phyloP scores from a whole-genome alignment of 2,329 filamentous ascomycete genomes.

The Diplodia corticola region DNA sequence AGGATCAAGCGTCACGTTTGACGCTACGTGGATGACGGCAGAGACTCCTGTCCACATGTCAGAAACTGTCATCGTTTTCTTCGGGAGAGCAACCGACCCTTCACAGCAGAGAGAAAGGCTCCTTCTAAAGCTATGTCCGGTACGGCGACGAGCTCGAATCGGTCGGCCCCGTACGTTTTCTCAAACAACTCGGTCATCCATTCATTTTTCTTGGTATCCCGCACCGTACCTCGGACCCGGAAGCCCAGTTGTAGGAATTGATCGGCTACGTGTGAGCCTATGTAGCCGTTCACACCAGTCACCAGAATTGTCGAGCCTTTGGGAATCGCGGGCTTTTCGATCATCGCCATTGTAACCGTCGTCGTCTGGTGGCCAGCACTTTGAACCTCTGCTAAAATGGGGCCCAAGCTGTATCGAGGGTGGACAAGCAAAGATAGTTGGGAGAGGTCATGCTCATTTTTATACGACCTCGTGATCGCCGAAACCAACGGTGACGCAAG shows the following conservation, averaged over 20 bases:
- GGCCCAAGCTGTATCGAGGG: no score
- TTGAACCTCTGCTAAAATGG: no score
- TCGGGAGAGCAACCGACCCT: constrained; percentile 25
- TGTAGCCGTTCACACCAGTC: constrained; percentile 39
- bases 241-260: constrained; percentile 35
- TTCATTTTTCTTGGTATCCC: constrained; percentile 30
- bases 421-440: background rate
- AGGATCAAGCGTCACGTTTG: constrained; percentile 40
- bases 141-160: constrained; percentile 34
- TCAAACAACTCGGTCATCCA: constrained; percentile 37
- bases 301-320: constrained; percentile 34
- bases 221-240: constrained; percentile 37
- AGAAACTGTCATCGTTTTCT: background rate
- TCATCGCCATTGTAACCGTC: background rate
- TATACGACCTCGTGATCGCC: background rate
- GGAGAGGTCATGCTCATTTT: background rate
- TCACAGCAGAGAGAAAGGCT: constrained; percentile 30
- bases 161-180: constrained; percentile 27
- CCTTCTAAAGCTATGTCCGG: constrained; percentile 31
- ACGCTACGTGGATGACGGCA: constrained; percentile 50
- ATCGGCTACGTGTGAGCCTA: constrained; percentile 37
- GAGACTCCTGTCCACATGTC: constrained; percentile 33
- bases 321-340: background rate
- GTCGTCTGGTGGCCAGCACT: background rate
- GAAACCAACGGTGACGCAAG: background rate